Conservation (phyloP, 129 eudicot genomes). For the Cynara cardunculus region DNA sequence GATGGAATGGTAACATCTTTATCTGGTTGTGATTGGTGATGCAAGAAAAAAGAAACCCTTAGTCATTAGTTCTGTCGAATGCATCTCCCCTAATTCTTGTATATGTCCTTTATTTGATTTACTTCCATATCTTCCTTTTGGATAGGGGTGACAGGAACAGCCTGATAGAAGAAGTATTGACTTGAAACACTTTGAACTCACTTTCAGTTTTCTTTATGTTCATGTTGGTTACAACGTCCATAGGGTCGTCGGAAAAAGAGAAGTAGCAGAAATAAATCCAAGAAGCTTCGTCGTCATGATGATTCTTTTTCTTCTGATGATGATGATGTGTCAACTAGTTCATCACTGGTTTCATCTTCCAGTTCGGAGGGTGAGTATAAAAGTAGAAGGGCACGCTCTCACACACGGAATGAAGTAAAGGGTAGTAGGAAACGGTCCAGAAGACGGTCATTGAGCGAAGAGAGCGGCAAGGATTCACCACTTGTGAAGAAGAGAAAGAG, state of each 20-base stretch:
- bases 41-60: neutral
- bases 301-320: slow-evolving; percentile 37
- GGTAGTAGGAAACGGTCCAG: slow-evolving; percentile 37
- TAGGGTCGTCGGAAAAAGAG: slow-evolving; percentile 50
- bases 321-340: slow-evolving; percentile 45
- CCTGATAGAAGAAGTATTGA: neutral
- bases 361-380: slow-evolving; percentile 36
- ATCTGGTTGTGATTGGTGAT: neutral
- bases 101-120: no score
- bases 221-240: slow-evolving; percentile 16
- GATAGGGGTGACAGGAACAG: neutral
- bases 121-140: neutral
- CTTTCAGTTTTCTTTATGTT: neutral
- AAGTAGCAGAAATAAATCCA: slow-evolving; percentile 49
- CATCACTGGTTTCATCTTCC: slow-evolving; percentile 39
- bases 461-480: slow-evolving; percentile 31
- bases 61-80: neutral
- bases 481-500: slow-evolving; percentile 48
- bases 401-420: slow-evolving; percentile 33
- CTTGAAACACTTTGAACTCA: slow-evolving; percentile 2
- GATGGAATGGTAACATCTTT: neutral
- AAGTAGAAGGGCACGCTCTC: slow-evolving; percentile 45
- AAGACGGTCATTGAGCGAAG: slow-evolving; percentile 41
- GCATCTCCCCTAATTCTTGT: neutral
- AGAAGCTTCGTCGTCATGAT: slow-evolving; percentile 41